These are phyloP conservation scores for Wallacemonas collosoma DNA, from an alignment of 208 protist species.

Conservation along the genomic window DNA sequence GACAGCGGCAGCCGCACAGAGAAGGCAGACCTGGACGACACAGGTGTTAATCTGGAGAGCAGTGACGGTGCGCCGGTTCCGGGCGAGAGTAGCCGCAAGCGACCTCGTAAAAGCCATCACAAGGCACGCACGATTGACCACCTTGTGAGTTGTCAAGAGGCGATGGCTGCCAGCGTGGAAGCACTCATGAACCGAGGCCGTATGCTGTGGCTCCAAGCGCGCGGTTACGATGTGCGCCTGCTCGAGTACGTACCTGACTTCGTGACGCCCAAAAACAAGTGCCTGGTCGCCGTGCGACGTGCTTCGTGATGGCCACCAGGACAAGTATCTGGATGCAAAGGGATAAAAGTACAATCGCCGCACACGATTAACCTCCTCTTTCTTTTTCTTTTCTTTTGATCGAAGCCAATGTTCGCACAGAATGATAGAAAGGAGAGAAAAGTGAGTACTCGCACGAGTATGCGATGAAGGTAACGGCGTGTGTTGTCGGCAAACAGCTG, in stretches of 20 bases:
- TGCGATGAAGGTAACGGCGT: no score
- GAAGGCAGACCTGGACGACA: no score
- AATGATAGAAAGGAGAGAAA: no score
- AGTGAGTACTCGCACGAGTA: no score
- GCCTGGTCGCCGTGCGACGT: slow-evolving; percentile 53
- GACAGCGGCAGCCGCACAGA: neutral
- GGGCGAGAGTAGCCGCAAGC: slow-evolving; percentile 10
- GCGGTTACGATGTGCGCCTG: slow-evolving; percentile 47
- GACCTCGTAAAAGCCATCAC: slow-evolving; percentile 7
- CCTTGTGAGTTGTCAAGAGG: slow-evolving; percentile 49
- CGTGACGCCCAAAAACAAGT: slow-evolving; percentile 84
- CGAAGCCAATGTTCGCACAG: no score
- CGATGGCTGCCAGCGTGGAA: slow-evolving; percentile 51
- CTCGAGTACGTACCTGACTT: slow-evolving; percentile 70
- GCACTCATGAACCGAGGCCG: slow-evolving; percentile 68
- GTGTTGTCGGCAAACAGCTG: no score
- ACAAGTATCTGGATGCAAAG: no score
- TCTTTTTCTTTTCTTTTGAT: no score
- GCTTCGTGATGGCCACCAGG: neutral
- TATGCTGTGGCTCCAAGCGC: slow-evolving; percentile 50
- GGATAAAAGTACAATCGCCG: no score
- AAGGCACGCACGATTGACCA: slow-evolving; percentile 26
- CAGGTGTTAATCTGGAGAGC: neutral
- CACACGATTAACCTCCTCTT: no score
- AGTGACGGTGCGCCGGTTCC: neutral